Evolutionary conservation across 2,329 filamentous ascomycete species (phyloP).

Genomic region (Esteya vermicola): DNA sequence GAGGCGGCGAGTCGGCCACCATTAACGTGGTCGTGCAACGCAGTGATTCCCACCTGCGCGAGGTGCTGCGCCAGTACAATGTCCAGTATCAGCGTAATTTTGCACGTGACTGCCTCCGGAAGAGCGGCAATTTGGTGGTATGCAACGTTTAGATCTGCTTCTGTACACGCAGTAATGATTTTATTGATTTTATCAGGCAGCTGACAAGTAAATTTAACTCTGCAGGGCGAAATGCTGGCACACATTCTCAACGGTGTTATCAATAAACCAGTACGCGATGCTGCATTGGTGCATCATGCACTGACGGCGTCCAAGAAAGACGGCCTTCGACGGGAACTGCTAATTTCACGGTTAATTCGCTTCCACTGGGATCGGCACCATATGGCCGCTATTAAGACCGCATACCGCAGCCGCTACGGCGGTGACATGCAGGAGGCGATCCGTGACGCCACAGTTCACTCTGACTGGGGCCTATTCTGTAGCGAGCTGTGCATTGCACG

Average conservation of each 20-base stretch:
- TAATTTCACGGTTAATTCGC: constrained; percentile 76
- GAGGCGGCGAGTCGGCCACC: constrained; percentile 79
- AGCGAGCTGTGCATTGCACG: constrained; percentile 51
- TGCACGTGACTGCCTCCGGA: constrained; percentile 71
- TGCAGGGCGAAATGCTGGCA: constrained; percentile 78
- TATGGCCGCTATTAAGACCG: constrained; percentile 62
- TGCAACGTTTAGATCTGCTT: too few relatives aligned
- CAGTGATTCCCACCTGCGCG: constrained; percentile 68
- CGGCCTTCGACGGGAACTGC: constrained; percentile 62
- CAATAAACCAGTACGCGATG: constrained; percentile 87
- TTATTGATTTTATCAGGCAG: too few relatives aligned
- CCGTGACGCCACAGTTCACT: constrained; percentile 55
- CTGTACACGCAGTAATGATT: too few relatives aligned
- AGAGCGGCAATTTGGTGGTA: constrained; percentile 86
- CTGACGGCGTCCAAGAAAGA: constrained; percentile 61
- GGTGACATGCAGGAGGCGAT: constrained; percentile 65
- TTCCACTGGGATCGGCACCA: constrained; percentile 87
- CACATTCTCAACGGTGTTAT: constrained; percentile 95
- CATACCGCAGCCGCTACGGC: constrained; percentile 67
- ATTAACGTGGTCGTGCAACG: constrained; percentile 69
- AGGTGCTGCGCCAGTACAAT: constrained; percentile 68
- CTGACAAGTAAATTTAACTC: background rate
- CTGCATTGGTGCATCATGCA: constrained; percentile 80
- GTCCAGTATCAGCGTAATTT: constrained; percentile 64
- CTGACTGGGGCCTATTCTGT: constrained; percentile 64